Evolutionary conservation across 2,329 filamentous ascomycete species (phyloP).

Genomic region (Ceratocystis eucalypticola): DNA sequence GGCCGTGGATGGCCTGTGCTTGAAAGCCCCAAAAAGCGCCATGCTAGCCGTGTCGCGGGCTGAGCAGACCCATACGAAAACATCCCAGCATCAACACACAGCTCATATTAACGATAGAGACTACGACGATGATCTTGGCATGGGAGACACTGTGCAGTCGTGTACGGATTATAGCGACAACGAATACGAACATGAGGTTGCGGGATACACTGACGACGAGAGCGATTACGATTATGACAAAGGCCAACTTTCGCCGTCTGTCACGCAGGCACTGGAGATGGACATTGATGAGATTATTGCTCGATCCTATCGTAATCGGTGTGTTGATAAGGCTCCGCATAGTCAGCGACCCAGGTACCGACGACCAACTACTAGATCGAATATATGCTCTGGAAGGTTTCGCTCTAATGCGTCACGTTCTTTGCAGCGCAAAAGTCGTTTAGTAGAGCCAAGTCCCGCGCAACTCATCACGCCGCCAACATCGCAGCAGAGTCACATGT

Average conservation of each 20-base stretch:
- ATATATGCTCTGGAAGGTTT: background rate
- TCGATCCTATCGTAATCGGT: slow-evolving; percentile 1
- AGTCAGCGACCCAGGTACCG: background rate
- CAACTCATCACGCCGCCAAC: slow-evolving; percentile 14
- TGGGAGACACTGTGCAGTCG: background rate
- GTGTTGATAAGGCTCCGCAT: background rate
- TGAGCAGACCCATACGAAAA: background rate
- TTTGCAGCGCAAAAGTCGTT: background rate
- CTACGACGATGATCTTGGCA: slow-evolving; percentile 4
- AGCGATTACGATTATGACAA: background rate
- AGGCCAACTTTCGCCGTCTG: slow-evolving; percentile 7
- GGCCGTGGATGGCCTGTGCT: slow-evolving; percentile 9
- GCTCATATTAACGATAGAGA: background rate
- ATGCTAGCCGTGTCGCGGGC: slow-evolving; percentile 7
- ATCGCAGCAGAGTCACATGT: slow-evolving; percentile 3
- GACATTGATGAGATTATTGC: slow-evolving; percentile 17
- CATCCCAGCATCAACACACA: background rate
- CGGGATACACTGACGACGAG: background rate
- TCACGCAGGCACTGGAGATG: slow-evolving; percentile 14
- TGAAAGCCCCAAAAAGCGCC: slow-evolving; percentile 16
- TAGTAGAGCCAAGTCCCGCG: background rate
- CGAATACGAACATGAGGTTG: slow-evolving; percentile 6
- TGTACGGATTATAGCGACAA: background rate
- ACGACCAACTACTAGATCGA: background rate
- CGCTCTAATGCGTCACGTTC: background rate